phyloP scores from a whole-genome alignment of 257 asterid species.

The Ligustrum vulgare region DNA sequence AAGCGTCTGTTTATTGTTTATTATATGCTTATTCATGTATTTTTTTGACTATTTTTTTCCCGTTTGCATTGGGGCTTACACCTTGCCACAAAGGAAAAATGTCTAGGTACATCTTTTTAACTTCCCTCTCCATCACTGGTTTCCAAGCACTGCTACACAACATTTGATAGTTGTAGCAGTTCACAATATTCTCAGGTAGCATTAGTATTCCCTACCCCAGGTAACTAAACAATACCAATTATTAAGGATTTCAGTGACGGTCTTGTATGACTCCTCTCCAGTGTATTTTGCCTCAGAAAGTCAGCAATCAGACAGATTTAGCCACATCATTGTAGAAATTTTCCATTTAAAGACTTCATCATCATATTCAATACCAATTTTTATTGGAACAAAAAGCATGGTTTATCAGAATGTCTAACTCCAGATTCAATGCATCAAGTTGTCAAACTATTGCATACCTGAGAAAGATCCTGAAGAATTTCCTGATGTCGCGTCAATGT shows the following conservation, averaged over 20 bases:
- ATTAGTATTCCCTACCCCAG: neutral
- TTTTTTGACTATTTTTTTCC: too few relatives aligned
- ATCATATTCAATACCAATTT: neutral
- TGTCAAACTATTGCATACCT: slow-evolving; percentile 43
- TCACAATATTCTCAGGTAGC: neutral
- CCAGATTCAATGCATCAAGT: slow-evolving; percentile 11
- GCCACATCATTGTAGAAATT: neutral
- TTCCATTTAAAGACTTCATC: neutral
- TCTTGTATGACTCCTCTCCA: neutral
- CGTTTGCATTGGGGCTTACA: too few relatives aligned
- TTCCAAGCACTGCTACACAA: neutral
- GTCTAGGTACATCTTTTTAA: too few relatives aligned
- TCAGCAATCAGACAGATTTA: slow-evolving; percentile 18
- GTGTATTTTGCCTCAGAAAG: slow-evolving; percentile 8
- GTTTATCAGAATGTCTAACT: neutral
- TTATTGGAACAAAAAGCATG: neutral
- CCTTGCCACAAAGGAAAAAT: too few relatives aligned
- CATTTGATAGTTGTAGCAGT: neutral
- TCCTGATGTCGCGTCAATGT: slow-evolving; percentile 96
- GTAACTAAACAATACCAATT: neutral
- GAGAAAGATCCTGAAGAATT: slow-evolving; percentile 92
- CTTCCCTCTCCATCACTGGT: too few relatives aligned
- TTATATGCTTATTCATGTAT: too few relatives aligned
- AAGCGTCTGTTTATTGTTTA: too few relatives aligned
- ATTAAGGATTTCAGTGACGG: neutral